Conservation (phyloP, 1,139 yeast genomes). For the Scheffersomyces lignicola region DNA sequence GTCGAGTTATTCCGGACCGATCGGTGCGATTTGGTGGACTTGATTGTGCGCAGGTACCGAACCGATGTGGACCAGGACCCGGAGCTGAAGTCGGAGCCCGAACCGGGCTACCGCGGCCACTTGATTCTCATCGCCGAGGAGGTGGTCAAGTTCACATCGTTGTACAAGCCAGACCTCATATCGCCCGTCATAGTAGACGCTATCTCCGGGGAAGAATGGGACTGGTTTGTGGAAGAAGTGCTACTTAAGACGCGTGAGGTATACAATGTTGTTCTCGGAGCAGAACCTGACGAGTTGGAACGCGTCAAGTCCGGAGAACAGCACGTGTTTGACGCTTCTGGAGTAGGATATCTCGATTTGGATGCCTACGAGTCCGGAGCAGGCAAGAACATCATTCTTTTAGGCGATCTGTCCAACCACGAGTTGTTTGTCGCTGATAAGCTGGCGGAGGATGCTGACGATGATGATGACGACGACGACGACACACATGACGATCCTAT, state of each 20-base stretch:
- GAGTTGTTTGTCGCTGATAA: constrained; percentile 30
- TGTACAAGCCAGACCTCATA: constrained; percentile 49
- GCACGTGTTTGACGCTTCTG: constrained; percentile 33
- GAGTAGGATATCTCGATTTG: constrained; percentile 38
- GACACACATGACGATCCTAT: constrained; percentile 12
- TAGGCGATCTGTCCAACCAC: constrained; percentile 40
- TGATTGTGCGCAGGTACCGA: constrained; percentile 34
- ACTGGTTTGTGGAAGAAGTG: constrained; percentile 46
- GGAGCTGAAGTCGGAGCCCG: constrained; percentile 25
- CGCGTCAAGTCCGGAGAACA: constrained; percentile 9
- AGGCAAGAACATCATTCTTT: constrained; percentile 24
- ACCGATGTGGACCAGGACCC: constrained; percentile 15
- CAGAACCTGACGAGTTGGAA: constrained; percentile 25
- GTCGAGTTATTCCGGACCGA: constrained; percentile 39
- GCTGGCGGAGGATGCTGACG: constrained; percentile 16
- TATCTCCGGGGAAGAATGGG: constrained; percentile 41
- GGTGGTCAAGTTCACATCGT: constrained; percentile 48
- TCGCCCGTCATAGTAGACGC: constrained; percentile 44
- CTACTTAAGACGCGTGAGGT: constrained; percentile 46
- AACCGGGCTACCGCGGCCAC: constrained; percentile 53
- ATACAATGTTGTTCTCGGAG: constrained; percentile 48
- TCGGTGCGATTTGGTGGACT: constrained; percentile 31
- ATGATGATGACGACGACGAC: constrained; percentile 20
- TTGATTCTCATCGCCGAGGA: constrained; percentile 48
- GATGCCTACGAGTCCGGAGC: constrained; percentile 24